A percentile compares a stretch with the other conserved stretches of the same genome.
Conservation (phyloP, 306 rosid genomes). For the Dryas drummondii region DNA sequence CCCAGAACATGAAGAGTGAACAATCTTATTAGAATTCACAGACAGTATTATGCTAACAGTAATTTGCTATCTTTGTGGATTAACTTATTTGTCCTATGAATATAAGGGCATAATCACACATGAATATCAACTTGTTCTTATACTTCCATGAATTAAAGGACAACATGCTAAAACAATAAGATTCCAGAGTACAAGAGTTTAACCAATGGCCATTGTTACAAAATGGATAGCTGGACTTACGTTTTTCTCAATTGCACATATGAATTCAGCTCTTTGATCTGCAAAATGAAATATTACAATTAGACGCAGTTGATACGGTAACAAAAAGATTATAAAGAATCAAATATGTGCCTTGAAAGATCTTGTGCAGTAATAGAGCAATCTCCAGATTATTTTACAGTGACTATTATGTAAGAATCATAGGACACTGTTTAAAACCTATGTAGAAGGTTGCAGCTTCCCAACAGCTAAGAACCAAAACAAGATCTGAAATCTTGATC, state of each 20-base stretch:
- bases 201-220: constrained; percentile 10
- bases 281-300: constrained; percentile 32
- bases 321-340: background rate
- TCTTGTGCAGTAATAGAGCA: background rate
- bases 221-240: constrained; percentile 50
- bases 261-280: constrained; percentile 98
- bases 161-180: background rate
- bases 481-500: background rate
- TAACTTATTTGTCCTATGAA: background rate
- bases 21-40: background rate
- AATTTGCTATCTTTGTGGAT: background rate
- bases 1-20: constrained; percentile 1
- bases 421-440: background rate
- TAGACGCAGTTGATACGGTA: constrained; percentile 4
- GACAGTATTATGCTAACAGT: background rate
- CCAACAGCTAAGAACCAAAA: background rate
- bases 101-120: no score
- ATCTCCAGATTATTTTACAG: background rate
- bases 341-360: background rate
- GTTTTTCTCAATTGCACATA: constrained; percentile 94
- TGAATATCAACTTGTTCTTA: no score
- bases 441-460: background rate
- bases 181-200: background rate
- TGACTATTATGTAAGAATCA: background rate
- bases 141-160: background rate